Percentiles rank a stretch among this genome's conserved stretches.
phyloP scores from a whole-genome alignment of 169 alveolate species.

The Plasmodium sp. region DNA sequence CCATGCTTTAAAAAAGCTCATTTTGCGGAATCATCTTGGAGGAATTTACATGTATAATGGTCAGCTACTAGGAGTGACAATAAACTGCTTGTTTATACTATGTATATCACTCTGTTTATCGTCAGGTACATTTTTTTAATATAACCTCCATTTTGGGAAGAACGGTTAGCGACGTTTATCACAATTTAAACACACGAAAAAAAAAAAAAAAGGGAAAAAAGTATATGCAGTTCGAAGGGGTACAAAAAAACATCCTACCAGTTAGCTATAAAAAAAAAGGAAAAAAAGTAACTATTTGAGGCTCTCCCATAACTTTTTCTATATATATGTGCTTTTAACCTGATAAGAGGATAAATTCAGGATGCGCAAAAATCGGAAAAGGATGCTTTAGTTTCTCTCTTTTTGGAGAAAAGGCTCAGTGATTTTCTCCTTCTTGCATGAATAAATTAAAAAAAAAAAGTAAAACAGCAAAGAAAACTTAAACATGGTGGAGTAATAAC shows the following conservation, averaged over 20 bases:
- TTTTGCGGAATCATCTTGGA: no score
- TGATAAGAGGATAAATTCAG: background rate
- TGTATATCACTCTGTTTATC: no score
- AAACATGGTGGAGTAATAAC: background rate
- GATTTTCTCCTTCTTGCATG: background rate
- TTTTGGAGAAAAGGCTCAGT: background rate
- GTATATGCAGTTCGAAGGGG: background rate
- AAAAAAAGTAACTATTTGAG: background rate
- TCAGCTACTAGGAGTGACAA: no score
- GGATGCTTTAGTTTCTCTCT: background rate
- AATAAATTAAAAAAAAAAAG: background rate
- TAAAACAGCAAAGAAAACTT: background rate
- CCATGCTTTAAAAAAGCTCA: no score
- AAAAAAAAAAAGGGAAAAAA: background rate
- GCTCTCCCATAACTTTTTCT: background rate
- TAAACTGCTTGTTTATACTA: no score
- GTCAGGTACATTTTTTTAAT: no score
- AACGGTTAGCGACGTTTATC: no score
- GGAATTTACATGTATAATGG: no score
- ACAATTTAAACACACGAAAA: no score
- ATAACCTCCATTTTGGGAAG: no score
- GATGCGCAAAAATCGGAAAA: background rate
- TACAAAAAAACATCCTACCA: background rate
- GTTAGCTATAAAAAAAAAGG: background rate
- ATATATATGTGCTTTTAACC: background rate